phyloP scores from a whole-genome alignment of 1,139 yeast genomes.

The Ogataea hybrid region DNA sequence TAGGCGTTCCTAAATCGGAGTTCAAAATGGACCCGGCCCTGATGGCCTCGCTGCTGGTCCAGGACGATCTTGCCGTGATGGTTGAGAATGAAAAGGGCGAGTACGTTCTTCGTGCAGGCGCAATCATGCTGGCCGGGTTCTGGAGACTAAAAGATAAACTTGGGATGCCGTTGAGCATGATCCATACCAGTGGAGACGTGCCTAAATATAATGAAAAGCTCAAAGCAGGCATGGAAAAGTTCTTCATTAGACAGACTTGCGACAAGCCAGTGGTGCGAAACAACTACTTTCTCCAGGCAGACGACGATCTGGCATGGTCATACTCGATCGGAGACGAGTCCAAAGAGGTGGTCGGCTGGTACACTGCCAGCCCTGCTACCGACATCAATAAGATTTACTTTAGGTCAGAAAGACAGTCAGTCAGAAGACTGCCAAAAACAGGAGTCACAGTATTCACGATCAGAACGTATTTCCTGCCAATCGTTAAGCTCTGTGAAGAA shows the following conservation, averaged over 20 bases:
- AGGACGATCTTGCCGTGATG: conserved; percentile 69
- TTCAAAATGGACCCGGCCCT: conserved; percentile 53
- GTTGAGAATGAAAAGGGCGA: conserved; percentile 55
- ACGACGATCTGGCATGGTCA: conserved; percentile 64
- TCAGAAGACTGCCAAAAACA: conserved; percentile 61
- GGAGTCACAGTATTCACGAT: conserved; percentile 63
- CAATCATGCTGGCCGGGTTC: conserved; percentile 61
- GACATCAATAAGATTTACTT: conserved; percentile 47
- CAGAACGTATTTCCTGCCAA: conserved; percentile 60
- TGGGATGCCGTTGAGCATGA: conserved; percentile 49
- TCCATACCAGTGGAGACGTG: conserved; percentile 65
- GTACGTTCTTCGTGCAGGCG: conserved; percentile 56
- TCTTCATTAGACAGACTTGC: conserved; percentile 52
- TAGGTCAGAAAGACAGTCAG: conserved; percentile 68
- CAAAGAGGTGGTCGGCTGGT: conserved; percentile 52
- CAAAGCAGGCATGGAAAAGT: conserved; percentile 62
- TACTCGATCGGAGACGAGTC: conserved; percentile 57
- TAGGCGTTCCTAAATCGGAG: conserved; percentile 29
- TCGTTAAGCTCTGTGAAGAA: conserved; percentile 51
- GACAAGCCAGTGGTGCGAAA: conserved; percentile 62
- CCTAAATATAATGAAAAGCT: conserved; percentile 60
- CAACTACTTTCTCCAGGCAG: conserved; percentile 66
- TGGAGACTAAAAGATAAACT: conserved; percentile 62
- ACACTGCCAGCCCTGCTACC: conserved; percentile 52
- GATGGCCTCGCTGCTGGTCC: conserved; percentile 56